Conservation (phyloP, 2,329 filamentous ascomycete genomes). For the Ceratocystis alfenasii region DNA sequence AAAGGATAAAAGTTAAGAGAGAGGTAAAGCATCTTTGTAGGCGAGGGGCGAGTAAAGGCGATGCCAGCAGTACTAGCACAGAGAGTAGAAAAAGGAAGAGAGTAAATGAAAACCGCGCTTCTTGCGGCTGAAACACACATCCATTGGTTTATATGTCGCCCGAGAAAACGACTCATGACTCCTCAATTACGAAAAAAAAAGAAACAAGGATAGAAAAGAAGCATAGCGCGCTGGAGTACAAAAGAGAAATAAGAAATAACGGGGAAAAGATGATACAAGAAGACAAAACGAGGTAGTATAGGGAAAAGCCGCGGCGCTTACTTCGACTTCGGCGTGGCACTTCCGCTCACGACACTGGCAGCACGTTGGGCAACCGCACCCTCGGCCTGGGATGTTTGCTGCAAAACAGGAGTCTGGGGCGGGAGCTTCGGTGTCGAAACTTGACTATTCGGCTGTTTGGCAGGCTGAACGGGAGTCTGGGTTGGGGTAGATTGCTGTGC, state of each 20-base stretch:
- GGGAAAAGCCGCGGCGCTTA: neutral
- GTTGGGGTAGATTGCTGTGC: slow-evolving; percentile 22
- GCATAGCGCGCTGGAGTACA: slow-evolving; percentile 5
- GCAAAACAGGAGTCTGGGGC: slow-evolving; percentile 12
- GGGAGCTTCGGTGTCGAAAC: slow-evolving; percentile 12
- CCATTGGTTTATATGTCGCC: neutral
- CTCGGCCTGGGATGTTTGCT: slow-evolving; percentile 8
- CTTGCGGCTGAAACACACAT: neutral
- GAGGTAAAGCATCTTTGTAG: neutral
- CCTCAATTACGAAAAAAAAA: neutral
- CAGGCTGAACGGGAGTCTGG: neutral
- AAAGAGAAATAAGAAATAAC: neutral
- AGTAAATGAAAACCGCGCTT: neutral
- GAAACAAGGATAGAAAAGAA: neutral
- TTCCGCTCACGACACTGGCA: slow-evolving; percentile 32
- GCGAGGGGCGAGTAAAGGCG: neutral
- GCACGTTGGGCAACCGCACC: slow-evolving; percentile 18
- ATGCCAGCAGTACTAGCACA: neutral
- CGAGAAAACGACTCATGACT: neutral
- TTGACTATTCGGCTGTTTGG: neutral
- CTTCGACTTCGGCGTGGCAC: slow-evolving; percentile 30
- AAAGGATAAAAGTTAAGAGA: neutral
- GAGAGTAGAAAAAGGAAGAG: neutral
- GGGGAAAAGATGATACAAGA: neutral
- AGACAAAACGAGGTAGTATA: neutral